Conservation (phyloP, 805 yeast genomes). For the Ogataea trehalophila region DNA sequence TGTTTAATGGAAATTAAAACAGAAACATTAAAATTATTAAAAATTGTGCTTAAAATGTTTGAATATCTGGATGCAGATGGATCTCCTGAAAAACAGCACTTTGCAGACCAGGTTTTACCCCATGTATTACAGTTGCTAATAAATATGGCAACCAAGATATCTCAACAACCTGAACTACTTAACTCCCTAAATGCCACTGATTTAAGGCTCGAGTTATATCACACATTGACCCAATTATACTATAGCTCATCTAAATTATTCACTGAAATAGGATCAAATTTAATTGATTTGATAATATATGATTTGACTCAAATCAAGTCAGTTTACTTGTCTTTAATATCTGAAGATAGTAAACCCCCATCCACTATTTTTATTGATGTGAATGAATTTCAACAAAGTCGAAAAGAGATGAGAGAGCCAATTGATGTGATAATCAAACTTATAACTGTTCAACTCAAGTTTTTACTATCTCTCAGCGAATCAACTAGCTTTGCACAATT, state of each 20-base stretch:
- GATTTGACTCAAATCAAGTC: constrained; percentile 18
- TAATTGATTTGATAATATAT: constrained; percentile 10
- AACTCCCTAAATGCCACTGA: constrained; percentile 17
- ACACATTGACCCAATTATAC: constrained; percentile 22
- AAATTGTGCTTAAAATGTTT: constrained; percentile 48
- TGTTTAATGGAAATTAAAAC: constrained; percentile 35
- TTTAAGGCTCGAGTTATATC: constrained; percentile 27
- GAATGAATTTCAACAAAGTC: constrained; percentile 14
- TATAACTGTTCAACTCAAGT: constrained; percentile 28
- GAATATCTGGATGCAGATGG: constrained; percentile 44
- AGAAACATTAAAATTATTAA: constrained; percentile 47
- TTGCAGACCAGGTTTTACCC: constrained; percentile 30
- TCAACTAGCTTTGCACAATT: constrained; percentile 10
- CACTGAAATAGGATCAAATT: constrained; percentile 2
- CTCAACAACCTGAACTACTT: background rate
- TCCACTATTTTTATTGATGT: constrained; percentile 17
- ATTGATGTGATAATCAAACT: constrained; percentile 14
- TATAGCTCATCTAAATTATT: constrained; percentile 22
- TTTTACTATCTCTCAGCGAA: constrained; percentile 26
- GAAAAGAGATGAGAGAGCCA: constrained; percentile 22
- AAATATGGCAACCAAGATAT: constrained; percentile 6
- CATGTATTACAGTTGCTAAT: constrained; percentile 22
- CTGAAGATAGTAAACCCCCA: constrained; percentile 1
- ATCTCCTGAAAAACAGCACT: constrained; percentile 32
- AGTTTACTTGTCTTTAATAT: constrained; percentile 17